Percentiles rank a stretch among this genome's conserved stretches.
Conservation (phyloP, 2,329 filamentous ascomycete species). For the Xylaria sp. region DNA sequence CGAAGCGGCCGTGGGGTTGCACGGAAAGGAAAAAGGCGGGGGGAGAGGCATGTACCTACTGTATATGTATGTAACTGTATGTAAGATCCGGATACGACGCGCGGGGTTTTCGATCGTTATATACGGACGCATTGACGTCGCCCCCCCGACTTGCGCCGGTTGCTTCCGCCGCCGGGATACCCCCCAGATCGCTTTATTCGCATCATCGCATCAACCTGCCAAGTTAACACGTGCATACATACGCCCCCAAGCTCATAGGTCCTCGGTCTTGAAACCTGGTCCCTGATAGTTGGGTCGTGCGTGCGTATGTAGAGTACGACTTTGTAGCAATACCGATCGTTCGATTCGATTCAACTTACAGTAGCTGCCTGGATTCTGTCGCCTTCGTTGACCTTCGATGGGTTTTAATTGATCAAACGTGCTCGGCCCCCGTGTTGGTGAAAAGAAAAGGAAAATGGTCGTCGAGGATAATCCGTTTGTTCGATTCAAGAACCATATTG, state of each 20-base stretch:
- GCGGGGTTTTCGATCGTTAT: background rate
- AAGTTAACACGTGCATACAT: no score
- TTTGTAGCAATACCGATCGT: background rate
- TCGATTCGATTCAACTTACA: background rate
- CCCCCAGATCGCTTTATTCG: no score
- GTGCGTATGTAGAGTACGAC: no score
- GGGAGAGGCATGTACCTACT: no score
- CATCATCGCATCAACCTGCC: no score
- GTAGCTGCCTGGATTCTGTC: no score
- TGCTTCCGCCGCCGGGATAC: background rate
- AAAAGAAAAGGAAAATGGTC: conserved; percentile 13
- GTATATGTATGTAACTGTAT: no score
- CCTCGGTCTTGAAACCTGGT: no score
- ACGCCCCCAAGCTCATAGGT: no score
- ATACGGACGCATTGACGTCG: background rate
- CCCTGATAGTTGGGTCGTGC: no score
- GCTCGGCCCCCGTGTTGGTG: no score
- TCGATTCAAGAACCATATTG: conserved; percentile 49
- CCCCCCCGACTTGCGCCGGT: background rate
- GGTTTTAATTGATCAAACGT: background rate
- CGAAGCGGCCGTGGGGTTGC: background rate
- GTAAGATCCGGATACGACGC: background rate
- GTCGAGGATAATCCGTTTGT: conserved; percentile 46
- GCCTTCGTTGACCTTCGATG: background rate
- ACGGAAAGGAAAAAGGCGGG: background rate